Conservation (phyloP, 2,329 filamentous ascomycete species). For the Penicillium digitatum region DNA sequence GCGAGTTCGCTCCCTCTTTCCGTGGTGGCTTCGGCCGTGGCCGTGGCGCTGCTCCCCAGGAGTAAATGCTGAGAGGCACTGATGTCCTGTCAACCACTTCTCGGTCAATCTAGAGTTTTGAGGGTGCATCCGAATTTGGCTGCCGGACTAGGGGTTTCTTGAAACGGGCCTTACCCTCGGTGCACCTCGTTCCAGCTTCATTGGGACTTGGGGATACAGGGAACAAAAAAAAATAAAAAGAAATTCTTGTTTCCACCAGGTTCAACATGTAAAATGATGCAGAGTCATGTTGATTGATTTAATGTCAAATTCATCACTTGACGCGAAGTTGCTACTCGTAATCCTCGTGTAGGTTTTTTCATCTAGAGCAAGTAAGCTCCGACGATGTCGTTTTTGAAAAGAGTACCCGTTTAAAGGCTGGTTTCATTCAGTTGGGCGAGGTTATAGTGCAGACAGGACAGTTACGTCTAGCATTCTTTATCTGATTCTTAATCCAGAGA, state of each 20-base stretch:
- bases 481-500: too few species aligned
- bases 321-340: background rate
- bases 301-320: background rate
- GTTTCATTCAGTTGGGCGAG: too few species aligned
- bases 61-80: constrained; percentile 41
- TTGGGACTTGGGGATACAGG: constrained; percentile 23
- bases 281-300: constrained; percentile 1
- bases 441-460: too few species aligned
- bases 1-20: constrained; percentile 90
- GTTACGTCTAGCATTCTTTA: too few species aligned
- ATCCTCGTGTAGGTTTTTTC: background rate
- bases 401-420: too few species aligned
- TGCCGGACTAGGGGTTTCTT: constrained; percentile 27
- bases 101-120: constrained; percentile 33
- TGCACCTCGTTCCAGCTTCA: constrained; percentile 19
- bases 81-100: constrained; percentile 28
- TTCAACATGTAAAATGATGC: constrained; percentile 29
- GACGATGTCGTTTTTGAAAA: too few species aligned
- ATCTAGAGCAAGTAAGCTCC: too few species aligned
- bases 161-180: constrained; percentile 26
- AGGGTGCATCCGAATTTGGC: constrained; percentile 24
- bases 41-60: constrained; percentile 70
- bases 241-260: constrained; percentile 25
- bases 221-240: constrained; percentile 25
- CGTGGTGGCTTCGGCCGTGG: constrained; percentile 87